A percentile compares a stretch with the other conserved stretches of the same genome.
Evolutionary conservation across 73 alveolate genomes (phyloP).

Genomic region (Paramecium caudatum): DNA sequence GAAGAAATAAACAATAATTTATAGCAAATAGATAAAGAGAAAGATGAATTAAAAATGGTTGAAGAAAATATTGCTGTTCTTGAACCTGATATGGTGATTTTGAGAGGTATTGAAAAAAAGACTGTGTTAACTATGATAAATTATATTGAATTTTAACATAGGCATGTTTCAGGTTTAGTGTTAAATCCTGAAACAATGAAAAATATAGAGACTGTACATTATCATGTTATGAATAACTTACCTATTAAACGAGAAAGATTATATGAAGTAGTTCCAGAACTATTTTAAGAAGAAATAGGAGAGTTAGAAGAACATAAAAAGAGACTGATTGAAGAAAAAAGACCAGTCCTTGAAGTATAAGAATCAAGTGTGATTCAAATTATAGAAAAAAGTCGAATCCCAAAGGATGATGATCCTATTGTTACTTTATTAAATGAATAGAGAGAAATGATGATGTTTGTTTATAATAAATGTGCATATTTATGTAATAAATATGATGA

Average conservation of each 20-base stretch:
- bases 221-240: constrained; percentile 84
- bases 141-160: constrained; percentile 81
- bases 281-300: constrained; percentile 75
- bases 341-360: constrained; percentile 70
- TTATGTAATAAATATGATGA: constrained; percentile 72
- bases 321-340: constrained; percentile 57
- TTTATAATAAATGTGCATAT: constrained; percentile 67
- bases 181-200: constrained; percentile 87
- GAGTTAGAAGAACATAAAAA: constrained; percentile 68
- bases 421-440: constrained; percentile 31
- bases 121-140: constrained; percentile 82
- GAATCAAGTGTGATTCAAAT: constrained; percentile 65
- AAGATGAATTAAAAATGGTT: constrained; percentile 73
- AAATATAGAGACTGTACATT: constrained; percentile 82
- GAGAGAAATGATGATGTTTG: constrained; percentile 75
- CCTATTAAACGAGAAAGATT: constrained; percentile 86
- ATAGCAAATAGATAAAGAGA: constrained; percentile 71
- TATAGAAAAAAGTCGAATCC: constrained; percentile 54
- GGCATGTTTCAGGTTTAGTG: constrained; percentile 82
- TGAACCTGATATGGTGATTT: constrained; percentile 79
- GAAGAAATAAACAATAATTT: constrained; percentile 68
- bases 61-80: constrained; percentile 72
- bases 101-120: constrained; percentile 76
- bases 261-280: constrained; percentile 87
- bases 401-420: constrained; percentile 59